Evolutionary conservation across 164 flowering plant genomes (phyloP).

Genomic region (Vitis rotundifolia): DNA sequence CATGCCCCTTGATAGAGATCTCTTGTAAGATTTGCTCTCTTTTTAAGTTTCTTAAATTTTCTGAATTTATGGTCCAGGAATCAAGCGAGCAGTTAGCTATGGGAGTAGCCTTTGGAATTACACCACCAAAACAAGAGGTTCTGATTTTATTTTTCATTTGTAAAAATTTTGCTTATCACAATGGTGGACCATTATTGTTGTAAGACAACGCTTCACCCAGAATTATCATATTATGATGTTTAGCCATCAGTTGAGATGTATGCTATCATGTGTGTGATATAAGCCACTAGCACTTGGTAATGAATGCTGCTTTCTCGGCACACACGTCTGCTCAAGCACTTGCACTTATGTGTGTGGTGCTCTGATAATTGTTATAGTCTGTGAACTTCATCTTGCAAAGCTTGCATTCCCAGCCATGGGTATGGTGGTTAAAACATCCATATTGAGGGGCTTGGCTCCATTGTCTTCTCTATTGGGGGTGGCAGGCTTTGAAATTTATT

Average conservation of each 20-base stretch:
- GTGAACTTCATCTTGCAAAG: no score
- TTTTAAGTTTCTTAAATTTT: conserved; percentile 4
- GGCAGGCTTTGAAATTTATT: no score
- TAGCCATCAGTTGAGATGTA: neutral
- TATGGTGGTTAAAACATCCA: no score
- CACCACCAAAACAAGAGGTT: conserved; percentile 68
- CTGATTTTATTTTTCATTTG: neutral
- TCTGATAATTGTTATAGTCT: no score
- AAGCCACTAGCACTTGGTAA: neutral
- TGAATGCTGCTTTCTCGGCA: no score
- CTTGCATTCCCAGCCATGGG: no score
- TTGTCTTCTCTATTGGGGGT: no score
- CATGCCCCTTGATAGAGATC: neutral
- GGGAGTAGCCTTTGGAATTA: conserved; percentile 82
- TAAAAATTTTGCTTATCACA: no score
- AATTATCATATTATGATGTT: neutral
- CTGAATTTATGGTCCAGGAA: conserved; percentile 57
- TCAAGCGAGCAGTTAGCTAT: conserved; percentile 89
- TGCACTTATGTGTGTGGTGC: no score
- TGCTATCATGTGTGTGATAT: neutral
- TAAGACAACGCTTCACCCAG: neutral
- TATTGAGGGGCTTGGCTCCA: no score
- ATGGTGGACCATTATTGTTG: no score
- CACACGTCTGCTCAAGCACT: no score
- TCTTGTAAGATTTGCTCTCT: neutral